Conservation (phyloP, 1,139 yeast species). For the Suhomyces kunorum region DNA sequence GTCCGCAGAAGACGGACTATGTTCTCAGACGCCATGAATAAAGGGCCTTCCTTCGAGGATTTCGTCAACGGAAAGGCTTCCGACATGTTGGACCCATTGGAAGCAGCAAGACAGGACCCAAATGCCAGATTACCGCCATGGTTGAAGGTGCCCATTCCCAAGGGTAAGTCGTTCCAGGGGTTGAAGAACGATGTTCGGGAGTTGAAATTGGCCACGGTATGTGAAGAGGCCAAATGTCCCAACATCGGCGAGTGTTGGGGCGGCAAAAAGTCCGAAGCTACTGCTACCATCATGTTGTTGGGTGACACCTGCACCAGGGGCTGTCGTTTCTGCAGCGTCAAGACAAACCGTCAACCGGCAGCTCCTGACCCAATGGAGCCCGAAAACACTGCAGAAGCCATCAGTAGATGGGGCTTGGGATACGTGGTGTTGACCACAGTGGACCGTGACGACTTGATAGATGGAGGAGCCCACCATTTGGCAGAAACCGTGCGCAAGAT, state of each 20-base stretch:
- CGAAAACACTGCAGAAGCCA: slow-evolving; percentile 96
- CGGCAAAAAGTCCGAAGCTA: slow-evolving; percentile 92
- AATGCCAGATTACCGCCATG: slow-evolving; percentile 82
- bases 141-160: slow-evolving; percentile 95
- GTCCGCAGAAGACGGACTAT: slow-evolving; percentile 54
- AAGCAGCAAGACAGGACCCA: slow-evolving; percentile 59
- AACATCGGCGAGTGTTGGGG: slow-evolving; percentile 99
- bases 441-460: slow-evolving; percentile 91
- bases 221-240: slow-evolving; percentile 98
- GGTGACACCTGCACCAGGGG: slow-evolving; percentile 99
- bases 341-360: slow-evolving; percentile 84
- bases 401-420: slow-evolving; percentile 97
- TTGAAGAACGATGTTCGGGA: slow-evolving; percentile 87
- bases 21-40: slow-evolving; percentile 70
- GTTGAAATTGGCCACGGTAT: slow-evolving; percentile 86
- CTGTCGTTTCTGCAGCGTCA: slow-evolving; percentile 95
- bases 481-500: slow-evolving; percentile 84
- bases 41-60: slow-evolving; percentile 94
- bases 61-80: slow-evolving; percentile 81
- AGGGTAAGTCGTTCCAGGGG: slow-evolving; percentile 78
- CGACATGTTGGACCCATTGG: slow-evolving; percentile 67
- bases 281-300: slow-evolving; percentile 97
- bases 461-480: slow-evolving; percentile 92
- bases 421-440: slow-evolving; percentile 97
- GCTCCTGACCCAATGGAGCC: slow-evolving; percentile 96